These are phyloP conservation scores for Pythium utonaiense DNA, from an alignment of 352 stramenopile species.

Conservation along the genomic window DNA sequence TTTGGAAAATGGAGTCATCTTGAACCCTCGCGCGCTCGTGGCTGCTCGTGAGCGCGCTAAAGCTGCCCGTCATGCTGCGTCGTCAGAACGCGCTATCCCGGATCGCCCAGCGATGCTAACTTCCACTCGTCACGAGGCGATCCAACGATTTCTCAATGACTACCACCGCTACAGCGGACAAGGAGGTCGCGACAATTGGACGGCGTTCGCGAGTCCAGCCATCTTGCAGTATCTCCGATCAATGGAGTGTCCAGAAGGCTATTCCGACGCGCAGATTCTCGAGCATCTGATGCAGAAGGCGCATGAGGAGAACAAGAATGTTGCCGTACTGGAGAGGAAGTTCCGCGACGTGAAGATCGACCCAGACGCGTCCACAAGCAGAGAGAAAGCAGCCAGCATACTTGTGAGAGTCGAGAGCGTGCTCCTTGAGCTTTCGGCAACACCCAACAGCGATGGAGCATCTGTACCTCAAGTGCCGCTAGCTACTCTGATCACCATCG, in stretches of 20 bases:
- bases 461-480: no score
- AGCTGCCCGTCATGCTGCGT: no score
- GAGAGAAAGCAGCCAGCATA: neutral
- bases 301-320: neutral
- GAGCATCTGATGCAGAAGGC: neutral
- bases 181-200: neutral
- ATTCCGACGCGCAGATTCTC: neutral
- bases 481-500: neutral
- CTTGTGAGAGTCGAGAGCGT: neutral
- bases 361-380: neutral
- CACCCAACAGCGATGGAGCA: no score
- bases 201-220: no score
- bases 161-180: neutral
- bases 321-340: neutral
- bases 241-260: neutral
- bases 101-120: no score
- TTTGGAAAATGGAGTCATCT: no score
- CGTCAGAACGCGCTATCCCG: no score
- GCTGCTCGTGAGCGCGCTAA: no score
- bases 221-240: neutral
- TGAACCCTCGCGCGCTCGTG: no score
- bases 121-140: no score
- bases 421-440: neutral
- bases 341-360: neutral
- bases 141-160: neutral